phyloP scores from a whole-genome alignment of 768 basidiomycete species.

The Tricholoma bakamatsutake region DNA sequence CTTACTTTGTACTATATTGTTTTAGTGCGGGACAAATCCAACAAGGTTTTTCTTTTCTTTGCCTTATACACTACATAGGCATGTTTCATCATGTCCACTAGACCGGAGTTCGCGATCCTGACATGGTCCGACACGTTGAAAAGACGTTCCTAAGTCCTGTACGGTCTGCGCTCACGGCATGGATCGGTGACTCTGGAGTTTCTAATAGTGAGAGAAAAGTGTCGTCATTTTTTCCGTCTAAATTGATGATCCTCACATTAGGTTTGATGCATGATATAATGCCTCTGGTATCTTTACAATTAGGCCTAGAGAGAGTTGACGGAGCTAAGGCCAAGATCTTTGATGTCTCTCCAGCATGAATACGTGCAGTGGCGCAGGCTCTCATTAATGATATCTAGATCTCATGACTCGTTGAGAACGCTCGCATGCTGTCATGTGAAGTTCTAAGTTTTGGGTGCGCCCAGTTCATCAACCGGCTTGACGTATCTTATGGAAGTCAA shows the following conservation, averaged over 20 bases:
- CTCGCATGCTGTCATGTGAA: background rate
- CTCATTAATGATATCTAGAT: no score
- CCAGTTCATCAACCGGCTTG: background rate
- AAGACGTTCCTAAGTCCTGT: conserved; percentile 40
- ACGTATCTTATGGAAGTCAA: background rate
- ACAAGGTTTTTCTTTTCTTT: conserved; percentile 36
- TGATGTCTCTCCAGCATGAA: background rate
- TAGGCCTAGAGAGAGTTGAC: conserved; percentile 46
- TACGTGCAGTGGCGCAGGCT: background rate
- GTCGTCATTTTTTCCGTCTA: background rate
- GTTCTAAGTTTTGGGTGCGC: background rate
- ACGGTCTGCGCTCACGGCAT: conserved; percentile 28
- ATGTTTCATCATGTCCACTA: conserved; percentile 14
- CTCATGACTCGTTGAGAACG: no score
- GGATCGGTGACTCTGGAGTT: conserved; percentile 20
- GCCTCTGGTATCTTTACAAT: conserved; percentile 40
- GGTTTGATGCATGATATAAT: conserved; percentile 29
- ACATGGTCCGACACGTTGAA: conserved; percentile 39
- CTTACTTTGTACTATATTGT: conserved; percentile 66
- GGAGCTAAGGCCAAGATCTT: conserved; percentile 20
- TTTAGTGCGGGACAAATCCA: conserved; percentile 49
- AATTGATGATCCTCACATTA: background rate
- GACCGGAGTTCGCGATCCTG: conserved; percentile 47
- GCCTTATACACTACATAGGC: background rate
- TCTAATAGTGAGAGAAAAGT: conserved; percentile 19